phyloP scores from a whole-genome alignment of 2,329 filamentous ascomycete species.

The Corynespora cassiicola region DNA sequence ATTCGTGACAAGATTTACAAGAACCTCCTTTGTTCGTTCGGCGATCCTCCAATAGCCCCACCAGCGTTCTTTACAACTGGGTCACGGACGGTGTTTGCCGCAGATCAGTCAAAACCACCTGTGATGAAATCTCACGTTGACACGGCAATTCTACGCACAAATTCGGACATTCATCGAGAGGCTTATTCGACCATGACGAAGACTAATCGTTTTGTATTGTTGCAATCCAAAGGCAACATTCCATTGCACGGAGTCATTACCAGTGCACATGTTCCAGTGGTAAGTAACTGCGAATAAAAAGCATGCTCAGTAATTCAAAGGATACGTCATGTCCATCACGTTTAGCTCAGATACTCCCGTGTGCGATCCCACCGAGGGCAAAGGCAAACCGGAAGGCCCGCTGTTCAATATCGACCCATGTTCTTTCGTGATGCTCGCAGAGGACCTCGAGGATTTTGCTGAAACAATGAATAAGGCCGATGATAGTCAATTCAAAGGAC shows the following conservation, averaged over 20 bases:
- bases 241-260: conserved; percentile 13
- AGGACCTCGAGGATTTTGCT: conserved; percentile 18
- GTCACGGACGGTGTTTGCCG: not conserved
- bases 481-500: conserved; percentile 8
- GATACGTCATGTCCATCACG: conserved; percentile 18
- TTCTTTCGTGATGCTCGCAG: conserved; percentile 16
- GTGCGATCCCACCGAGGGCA: too few relatives aligned
- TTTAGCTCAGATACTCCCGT: conserved; percentile 1
- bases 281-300: conserved; percentile 9
- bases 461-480: conserved; percentile 12
- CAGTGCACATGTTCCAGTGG: conserved; percentile 9
- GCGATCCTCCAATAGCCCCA: conserved; percentile 1
- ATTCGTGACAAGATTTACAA: conserved; percentile 19
- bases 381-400: not conserved
- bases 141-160: conserved; percentile 15
- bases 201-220: conserved; percentile 21
- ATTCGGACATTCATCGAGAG: conserved; percentile 13
- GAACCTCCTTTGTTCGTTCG: conserved; percentile 10
- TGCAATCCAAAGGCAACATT: conserved; percentile 8
- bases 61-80: too few relatives aligned
- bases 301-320: conserved; percentile 12
- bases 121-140: too few relatives aligned
- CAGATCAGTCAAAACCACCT: not conserved
- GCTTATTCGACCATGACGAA: conserved; percentile 22
- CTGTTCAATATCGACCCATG: conserved; percentile 5